Percentiles rank a stretch among this genome's conserved stretches.
phyloP scores from a whole-genome alignment of 108 stramenopile genomes.

The Skeletonema grethae region DNA sequence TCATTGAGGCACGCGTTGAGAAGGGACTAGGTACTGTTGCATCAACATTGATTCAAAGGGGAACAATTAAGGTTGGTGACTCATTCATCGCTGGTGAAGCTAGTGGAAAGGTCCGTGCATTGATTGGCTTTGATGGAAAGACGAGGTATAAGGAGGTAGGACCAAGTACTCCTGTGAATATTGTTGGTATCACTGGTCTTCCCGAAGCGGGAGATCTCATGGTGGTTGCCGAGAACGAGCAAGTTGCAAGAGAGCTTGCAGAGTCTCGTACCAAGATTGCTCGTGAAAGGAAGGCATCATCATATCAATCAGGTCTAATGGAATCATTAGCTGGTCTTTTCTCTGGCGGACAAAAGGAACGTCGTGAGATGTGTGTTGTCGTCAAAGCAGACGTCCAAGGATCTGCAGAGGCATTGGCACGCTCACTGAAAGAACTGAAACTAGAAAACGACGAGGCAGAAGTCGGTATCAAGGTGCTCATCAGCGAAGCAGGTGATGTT shows the following conservation, averaged over 20 bases:
- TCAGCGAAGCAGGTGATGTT: slow-evolving; percentile 92
- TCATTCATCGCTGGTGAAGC: slow-evolving; percentile 92
- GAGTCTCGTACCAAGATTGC: slow-evolving; percentile 76
- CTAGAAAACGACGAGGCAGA: slow-evolving; percentile 85
- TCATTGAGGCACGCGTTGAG: slow-evolving; percentile 94
- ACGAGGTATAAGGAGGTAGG: slow-evolving; percentile 84
- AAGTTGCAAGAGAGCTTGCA: slow-evolving; percentile 80
- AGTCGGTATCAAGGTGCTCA: slow-evolving; percentile 86
- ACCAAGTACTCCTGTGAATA: slow-evolving; percentile 87
- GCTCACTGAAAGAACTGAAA: slow-evolving; percentile 84
- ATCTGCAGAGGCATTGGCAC: slow-evolving; percentile 91
- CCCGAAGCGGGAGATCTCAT: slow-evolving; percentile 92
- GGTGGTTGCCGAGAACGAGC: slow-evolving; percentile 77
- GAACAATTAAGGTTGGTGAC: slow-evolving; percentile 93
- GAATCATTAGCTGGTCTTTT: slow-evolving; percentile 71
- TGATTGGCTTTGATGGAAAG: slow-evolving; percentile 82
- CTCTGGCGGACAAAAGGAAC: slow-evolving; percentile 71
- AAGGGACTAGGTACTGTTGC: slow-evolving; percentile 93
- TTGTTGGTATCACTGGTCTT: slow-evolving; percentile 88
- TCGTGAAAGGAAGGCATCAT: slow-evolving; percentile 64
- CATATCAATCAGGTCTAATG: slow-evolving; percentile 87
- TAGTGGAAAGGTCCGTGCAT: slow-evolving; percentile 85
- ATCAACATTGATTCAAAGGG: slow-evolving; percentile 94
- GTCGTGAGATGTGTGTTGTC: slow-evolving; percentile 89
- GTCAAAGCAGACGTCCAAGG: slow-evolving; percentile 97